Evolutionary conservation across 768 basidiomycete genomes (phyloP), one percentile per base, ranked within the genome.

Genomic region (Pleurotus platypus): DNA sequence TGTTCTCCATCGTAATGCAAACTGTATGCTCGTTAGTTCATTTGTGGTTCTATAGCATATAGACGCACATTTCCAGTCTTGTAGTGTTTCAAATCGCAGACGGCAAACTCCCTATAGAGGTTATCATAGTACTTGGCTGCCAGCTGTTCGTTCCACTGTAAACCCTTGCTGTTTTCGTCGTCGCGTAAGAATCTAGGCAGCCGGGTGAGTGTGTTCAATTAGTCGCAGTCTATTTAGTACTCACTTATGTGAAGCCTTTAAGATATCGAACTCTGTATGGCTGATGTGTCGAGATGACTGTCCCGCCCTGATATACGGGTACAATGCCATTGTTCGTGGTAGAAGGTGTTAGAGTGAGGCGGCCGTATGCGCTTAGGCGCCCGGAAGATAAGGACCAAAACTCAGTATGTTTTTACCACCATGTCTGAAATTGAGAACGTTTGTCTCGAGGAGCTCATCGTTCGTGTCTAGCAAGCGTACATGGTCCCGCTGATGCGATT

Each of bases 71-170:
- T 89, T 13, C 92, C 91, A 0, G 89, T 86, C 74, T 94, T 97
- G 78, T 92, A 97, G 67, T 98, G 96, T 74, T 98, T 98, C 58
- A 98, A 75, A 71, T 98, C 93, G 66, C 92, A 94, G 18, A 94
- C 76, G 0, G 91, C 92, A 64, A 87, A 98, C 70, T 98, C 95
- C 60, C 92, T 89, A 69, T 93, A 97, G 2, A 98, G 82, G 62
- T 74, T 90, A 11, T 80, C 75, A 64, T 98, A 95, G 74, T 95
- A 98, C 64, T 94, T 95, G 59, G 80, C 77, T 0, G 96, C 95
- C 24, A 98, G 77, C 59, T 85, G 78, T 47, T 95, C 92, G 65
- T 95, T 86, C 91, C 94, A 98, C 1, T 83, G 74, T 5, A 71
- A 63, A 11, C 68, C 55, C 46, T 70, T 69, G 2, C 67, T 63